These are phyloP conservation scores for Poronia punctata DNA, from an alignment of 495 filamentous ascomycete genomes.

Conservation along the genomic window DNA sequence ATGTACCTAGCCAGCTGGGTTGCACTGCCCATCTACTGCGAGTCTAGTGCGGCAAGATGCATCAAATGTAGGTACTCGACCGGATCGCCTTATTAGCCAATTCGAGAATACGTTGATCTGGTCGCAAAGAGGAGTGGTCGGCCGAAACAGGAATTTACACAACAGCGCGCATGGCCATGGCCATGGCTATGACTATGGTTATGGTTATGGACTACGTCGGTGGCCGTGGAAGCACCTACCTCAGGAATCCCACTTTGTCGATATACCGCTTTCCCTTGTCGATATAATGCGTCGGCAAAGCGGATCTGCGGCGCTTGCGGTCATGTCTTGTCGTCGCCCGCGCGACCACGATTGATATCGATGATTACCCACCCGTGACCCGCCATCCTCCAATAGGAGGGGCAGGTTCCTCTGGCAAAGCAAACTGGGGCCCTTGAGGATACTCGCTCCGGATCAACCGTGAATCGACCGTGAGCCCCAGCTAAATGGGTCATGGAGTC, in stretches of 20 bases:
- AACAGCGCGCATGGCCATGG: too few species aligned
- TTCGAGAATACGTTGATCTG: constrained; percentile 3
- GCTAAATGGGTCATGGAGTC: constrained; percentile 1
- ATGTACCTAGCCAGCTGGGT: too few species aligned
- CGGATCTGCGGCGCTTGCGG: constrained; percentile 10
- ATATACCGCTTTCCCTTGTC: constrained; percentile 3
- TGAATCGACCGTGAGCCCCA: constrained; percentile 19
- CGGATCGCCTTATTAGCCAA: constrained; percentile 2
- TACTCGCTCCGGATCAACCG: constrained; percentile 25
- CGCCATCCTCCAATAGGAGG: constrained; percentile 20
- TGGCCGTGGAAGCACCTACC: too few species aligned
- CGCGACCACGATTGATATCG: too few species aligned
- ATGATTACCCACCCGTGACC: constrained; percentile 8
- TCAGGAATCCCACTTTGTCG: too few species aligned
- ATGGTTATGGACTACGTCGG: too few species aligned
- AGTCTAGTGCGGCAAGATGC: constrained; percentile 1
- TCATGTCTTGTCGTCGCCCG: constrained; percentile 7
- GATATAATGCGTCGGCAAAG: constrained; percentile 3
- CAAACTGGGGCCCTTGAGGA: constrained; percentile 19
- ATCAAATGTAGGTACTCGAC: constrained; percentile 2
- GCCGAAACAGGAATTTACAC: constrained; percentile 7
- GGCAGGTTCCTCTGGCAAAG: constrained; percentile 14
- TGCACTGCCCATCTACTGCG: too few species aligned
- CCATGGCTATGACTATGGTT: too few species aligned
- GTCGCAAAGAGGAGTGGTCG: constrained; percentile 6